Evolutionary conservation across 2,329 filamentous ascomycete species (phyloP).

Genomic region (Ascocoryne sarcoides): DNA sequence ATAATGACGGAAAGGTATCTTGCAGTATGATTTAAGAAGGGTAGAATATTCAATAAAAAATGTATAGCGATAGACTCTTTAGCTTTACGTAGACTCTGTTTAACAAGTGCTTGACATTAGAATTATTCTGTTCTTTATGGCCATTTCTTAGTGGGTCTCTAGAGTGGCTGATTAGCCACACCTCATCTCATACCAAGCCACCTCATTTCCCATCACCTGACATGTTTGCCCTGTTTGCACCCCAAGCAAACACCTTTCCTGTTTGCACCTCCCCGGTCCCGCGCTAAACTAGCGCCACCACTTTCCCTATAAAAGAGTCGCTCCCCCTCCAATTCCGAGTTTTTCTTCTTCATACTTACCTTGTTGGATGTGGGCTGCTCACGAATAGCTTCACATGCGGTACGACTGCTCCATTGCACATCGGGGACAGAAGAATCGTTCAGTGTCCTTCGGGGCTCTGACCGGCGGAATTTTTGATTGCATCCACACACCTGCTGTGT

Average conservation of each 20-base stretch:
- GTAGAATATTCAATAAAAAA: no score
- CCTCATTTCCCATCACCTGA: no score
- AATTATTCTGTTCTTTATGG: no score
- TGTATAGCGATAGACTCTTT: no score
- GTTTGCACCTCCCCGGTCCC: background rate
- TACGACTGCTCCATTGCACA: conserved; percentile 49
- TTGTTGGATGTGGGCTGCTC: conserved; percentile 26
- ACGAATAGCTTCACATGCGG: conserved; percentile 21
- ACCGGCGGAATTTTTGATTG: conserved; percentile 43
- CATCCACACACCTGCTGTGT: conserved; percentile 15
- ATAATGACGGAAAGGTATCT: no score
- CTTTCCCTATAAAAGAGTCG: background rate
- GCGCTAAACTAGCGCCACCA: background rate
- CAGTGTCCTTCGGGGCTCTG: conserved; percentile 35
- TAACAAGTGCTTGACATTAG: no score
- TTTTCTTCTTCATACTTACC: conserved; percentile 30
- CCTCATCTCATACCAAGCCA: no score
- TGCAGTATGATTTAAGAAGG: no score
- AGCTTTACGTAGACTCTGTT: no score
- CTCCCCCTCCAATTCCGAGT: background rate
- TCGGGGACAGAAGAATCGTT: conserved; percentile 38
- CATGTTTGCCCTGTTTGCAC: background rate
- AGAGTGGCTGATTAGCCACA: no score
- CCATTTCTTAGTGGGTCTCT: no score
- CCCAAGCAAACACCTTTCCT: background rate